A percentile compares a stretch with the other conserved stretches of the same genome.
Evolutionary conservation across 257 asterid genomes (phyloP).

Genomic region (Oldenlandia corymbosa): DNA sequence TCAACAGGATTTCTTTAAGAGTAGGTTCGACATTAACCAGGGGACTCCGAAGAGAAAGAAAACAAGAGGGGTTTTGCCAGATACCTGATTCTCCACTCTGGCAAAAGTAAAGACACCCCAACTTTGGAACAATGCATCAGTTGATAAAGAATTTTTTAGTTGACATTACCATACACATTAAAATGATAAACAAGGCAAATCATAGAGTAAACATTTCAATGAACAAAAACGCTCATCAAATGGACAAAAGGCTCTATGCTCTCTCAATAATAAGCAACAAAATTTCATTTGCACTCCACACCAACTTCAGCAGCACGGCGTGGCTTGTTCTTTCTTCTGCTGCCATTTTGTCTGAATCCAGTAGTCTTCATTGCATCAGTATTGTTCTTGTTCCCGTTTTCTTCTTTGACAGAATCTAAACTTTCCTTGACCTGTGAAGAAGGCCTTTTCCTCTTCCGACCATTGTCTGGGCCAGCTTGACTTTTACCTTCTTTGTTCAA

Average conservation of each 20-base stretch:
- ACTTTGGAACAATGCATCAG: conserved; percentile 15
- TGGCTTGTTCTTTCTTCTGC: conserved; percentile 87
- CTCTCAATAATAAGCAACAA: conserved; percentile 10
- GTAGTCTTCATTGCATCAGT: conserved; percentile 37
- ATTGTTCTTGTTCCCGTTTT: conserved; percentile 36
- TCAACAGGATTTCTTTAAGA: background rate
- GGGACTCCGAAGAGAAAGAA: conserved; percentile 1
- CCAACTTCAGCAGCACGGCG: conserved; percentile 93
- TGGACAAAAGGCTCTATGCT: conserved; percentile 12
- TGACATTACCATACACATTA: conserved; percentile 12
- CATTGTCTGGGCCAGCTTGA: conserved; percentile 38
- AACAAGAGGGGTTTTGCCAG: background rate
- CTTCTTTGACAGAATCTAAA: conserved; percentile 45
- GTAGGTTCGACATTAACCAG: background rate
- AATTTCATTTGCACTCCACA: conserved; percentile 60
- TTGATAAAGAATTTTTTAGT: conserved; percentile 12
- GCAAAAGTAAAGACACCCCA: conserved; percentile 3
- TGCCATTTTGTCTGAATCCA: conserved; percentile 64
- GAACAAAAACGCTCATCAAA: conserved; percentile 3
- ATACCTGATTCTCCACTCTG: background rate
- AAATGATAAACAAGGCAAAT: conserved; percentile 1
- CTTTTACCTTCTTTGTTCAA: conserved; percentile 37
- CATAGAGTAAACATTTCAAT: conserved; percentile 6
- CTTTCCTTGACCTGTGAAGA: conserved; percentile 46
- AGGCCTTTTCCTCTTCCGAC: conserved; percentile 58